A percentile compares a stretch with the other conserved stretches of the same genome.
Conservation (phyloP, 2,329 filamentous ascomycete species). For the Apiospora phragmitis region DNA sequence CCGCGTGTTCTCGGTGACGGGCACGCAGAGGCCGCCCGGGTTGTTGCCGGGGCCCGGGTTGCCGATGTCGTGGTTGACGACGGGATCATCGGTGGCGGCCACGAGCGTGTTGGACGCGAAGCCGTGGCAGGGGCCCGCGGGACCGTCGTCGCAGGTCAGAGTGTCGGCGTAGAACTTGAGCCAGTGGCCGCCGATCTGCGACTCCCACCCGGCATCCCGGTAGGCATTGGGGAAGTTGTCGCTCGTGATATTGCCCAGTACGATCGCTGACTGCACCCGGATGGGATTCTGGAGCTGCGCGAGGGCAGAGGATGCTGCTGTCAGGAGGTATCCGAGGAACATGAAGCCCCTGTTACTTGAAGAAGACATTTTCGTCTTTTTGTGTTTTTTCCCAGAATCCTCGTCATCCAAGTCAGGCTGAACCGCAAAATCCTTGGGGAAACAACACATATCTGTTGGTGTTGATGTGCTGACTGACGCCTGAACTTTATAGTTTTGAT, state of each 20-base stretch:
- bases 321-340: not conserved
- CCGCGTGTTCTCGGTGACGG: not conserved
- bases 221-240: not conserved
- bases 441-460: not conserved
- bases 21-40: not conserved
- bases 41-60: not conserved
- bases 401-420: not conserved
- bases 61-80: not conserved
- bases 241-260: slow-evolving; percentile 3
- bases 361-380: not conserved
- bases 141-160: not conserved
- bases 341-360: not conserved
- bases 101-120: slow-evolving; percentile 10
- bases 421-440: not conserved
- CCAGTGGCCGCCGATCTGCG: not conserved
- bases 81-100: not conserved
- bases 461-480: not conserved
- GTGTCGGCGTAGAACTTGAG: slow-evolving; percentile 11
- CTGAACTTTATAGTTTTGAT: not conserved
- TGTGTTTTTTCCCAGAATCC: not conserved
- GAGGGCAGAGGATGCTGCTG: not conserved
- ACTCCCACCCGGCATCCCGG: slow-evolving; percentile 3
- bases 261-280: not conserved
- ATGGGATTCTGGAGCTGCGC: not conserved
- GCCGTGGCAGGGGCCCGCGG: not conserved